These are phyloP conservation scores for Colletotrichum tamarilloi DNA, from an alignment of 2,329 filamentous ascomycete species.

Conservation along the genomic window DNA sequence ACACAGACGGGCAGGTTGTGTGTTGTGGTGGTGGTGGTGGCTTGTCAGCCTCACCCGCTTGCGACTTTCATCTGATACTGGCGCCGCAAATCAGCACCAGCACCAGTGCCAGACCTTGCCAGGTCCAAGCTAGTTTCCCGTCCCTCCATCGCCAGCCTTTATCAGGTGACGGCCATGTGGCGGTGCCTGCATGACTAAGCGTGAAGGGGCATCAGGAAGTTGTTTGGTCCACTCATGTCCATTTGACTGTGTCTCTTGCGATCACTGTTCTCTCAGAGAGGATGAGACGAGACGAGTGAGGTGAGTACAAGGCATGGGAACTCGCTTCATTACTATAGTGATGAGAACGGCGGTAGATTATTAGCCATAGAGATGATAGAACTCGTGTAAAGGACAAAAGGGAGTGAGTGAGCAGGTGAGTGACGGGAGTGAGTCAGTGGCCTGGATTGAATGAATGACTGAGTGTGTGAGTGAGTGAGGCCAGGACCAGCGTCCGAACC, in stretches of 20 bases:
- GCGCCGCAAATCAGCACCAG: background rate
- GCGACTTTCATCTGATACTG: constrained; percentile 24
- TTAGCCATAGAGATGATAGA: too few relatives aligned
- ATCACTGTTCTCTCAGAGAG: too few relatives aligned
- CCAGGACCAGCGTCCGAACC: constrained; percentile 31
- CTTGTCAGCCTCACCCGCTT: constrained; percentile 21
- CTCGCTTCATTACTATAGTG: background rate
- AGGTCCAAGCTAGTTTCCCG: constrained; percentile 19
- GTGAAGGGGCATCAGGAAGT: background rate
- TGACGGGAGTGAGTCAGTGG: background rate
- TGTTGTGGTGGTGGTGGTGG: background rate
- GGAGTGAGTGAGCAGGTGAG: too few relatives aligned
- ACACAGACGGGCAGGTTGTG: background rate
- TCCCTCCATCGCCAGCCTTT: constrained; percentile 5
- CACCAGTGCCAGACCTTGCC: background rate
- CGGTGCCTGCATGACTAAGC: constrained; percentile 1
- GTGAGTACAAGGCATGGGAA: too few relatives aligned
- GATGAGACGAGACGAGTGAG: too few relatives aligned
- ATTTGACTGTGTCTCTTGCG: background rate
- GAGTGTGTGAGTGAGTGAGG: background rate
- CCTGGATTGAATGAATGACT: background rate
- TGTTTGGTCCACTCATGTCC: background rate
- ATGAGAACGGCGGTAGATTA: background rate
- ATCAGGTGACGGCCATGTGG: constrained; percentile 14
- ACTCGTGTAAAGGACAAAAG: background rate